Conservation (phyloP, 2,329 filamentous ascomycete species). For the Exophiala lecanii-corni region DNA sequence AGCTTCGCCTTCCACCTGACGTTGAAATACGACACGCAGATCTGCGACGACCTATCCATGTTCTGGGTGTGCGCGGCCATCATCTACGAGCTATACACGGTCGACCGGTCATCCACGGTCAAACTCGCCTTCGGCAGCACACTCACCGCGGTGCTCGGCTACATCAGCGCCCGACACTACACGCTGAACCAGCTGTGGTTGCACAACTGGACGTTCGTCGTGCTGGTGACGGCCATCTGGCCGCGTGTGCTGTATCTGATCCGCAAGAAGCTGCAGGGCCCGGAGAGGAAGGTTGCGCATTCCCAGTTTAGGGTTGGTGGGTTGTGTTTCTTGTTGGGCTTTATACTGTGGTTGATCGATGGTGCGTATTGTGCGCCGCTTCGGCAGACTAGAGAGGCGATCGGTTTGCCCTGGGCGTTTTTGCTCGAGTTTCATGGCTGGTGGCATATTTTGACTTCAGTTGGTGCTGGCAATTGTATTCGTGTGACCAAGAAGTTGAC, state of each 20-base stretch:
- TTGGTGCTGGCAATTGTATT: slow-evolving; percentile 24
- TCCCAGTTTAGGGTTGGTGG: slow-evolving; percentile 17
- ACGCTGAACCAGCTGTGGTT: slow-evolving; percentile 18
- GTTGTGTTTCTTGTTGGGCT: slow-evolving; percentile 19
- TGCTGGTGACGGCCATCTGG: slow-evolving; percentile 20
- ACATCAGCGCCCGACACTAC: slow-evolving; percentile 21
- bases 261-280: slow-evolving; percentile 7
- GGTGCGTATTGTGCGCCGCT: slow-evolving; percentile 24
- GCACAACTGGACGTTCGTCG: slow-evolving; percentile 17
- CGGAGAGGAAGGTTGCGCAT: slow-evolving; percentile 14
- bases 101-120: slow-evolving; percentile 9
- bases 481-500: slow-evolving; percentile 20
- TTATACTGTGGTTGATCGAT: slow-evolving; percentile 29
- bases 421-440: slow-evolving; percentile 32
- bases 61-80: slow-evolving; percentile 24
- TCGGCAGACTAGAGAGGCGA: slow-evolving; percentile 14
- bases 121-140: slow-evolving; percentile 10
- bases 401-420: slow-evolving; percentile 29
- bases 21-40: slow-evolving; percentile 24
- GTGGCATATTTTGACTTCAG: slow-evolving; percentile 27
- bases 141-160: slow-evolving; percentile 15
- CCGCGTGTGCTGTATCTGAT: slow-evolving; percentile 20
- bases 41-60: slow-evolving; percentile 24
- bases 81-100: slow-evolving; percentile 21
- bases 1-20: slow-evolving; percentile 27